phyloP scores from a whole-genome alignment of 1,139 yeast genomes.

The Geotrichum candidum region DNA sequence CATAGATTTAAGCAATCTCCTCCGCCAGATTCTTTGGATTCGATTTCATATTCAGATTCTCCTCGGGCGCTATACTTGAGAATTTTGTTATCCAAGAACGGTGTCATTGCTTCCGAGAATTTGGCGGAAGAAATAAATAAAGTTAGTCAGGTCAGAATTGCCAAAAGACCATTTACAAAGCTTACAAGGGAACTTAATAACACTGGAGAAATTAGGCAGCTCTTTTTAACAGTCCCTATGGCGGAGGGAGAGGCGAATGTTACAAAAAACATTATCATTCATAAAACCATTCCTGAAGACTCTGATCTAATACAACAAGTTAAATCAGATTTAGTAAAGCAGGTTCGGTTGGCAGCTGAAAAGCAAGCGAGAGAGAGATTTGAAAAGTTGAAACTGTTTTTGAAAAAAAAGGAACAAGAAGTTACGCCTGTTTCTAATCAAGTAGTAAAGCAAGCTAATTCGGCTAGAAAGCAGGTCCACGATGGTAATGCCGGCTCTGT shows the following conservation, averaged over 20 bases:
- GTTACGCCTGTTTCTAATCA: background rate
- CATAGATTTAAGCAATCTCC: background rate
- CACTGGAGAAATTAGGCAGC: background rate
- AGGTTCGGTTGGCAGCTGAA: background rate
- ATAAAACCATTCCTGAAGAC: constrained; percentile 1
- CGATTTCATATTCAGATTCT: background rate
- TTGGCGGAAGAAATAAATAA: background rate
- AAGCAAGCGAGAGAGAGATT: background rate
- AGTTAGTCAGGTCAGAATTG: background rate
- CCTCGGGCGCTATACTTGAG: background rate
- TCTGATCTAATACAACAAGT: background rate
- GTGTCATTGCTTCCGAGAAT: background rate
- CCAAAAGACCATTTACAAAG: constrained; percentile 8
- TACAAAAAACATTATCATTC: constrained; percentile 3
- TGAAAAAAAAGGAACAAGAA: background rate
- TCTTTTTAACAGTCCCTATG: constrained; percentile 6
- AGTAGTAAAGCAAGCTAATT: background rate
- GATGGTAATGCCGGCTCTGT: background rate
- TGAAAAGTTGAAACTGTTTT: background rate
- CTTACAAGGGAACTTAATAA: background rate
- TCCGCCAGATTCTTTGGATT: background rate
- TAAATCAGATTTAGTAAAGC: background rate
- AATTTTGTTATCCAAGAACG: background rate
- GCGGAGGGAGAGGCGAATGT: background rate
- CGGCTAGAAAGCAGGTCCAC: background rate